These are phyloP conservation scores for Parastagonospora avenae DNA, from an alignment of 2,329 filamentous ascomycete genomes.

Conservation along the genomic window DNA sequence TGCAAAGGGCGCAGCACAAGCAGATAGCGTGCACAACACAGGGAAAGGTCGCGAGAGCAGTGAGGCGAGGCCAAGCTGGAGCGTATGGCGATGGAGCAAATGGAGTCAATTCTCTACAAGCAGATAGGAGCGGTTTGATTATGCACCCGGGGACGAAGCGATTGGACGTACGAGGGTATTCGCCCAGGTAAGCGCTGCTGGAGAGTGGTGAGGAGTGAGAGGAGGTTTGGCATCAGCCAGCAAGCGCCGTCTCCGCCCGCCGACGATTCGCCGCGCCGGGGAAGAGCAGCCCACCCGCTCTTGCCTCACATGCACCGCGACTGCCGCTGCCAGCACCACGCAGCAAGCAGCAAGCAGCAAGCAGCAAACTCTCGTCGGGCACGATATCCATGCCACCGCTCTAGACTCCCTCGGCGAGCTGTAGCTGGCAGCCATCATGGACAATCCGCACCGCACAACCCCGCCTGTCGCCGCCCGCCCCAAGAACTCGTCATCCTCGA, in stretches of 20 bases:
- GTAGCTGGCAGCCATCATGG: slow-evolving; percentile 25
- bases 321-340: slow-evolving; percentile 8
- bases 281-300: slow-evolving; percentile 8
- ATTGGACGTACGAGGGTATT: background rate
- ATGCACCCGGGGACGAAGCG: background rate
- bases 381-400: slow-evolving; percentile 17
- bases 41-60: too few relatives aligned
- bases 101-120: too few relatives aligned
- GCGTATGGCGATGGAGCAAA: too few relatives aligned
- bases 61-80: too few relatives aligned
- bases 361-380: slow-evolving; percentile 16
- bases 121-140: too few relatives aligned
- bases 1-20: too few relatives aligned
- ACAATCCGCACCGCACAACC: slow-evolving; percentile 36
- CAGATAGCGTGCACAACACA: too few relatives aligned
- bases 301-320: slow-evolving; percentile 16
- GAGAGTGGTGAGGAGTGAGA: slow-evolving; percentile 1
- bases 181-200: slow-evolving; percentile 7
- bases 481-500: slow-evolving; percentile 25
- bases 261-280: slow-evolving; percentile 13
- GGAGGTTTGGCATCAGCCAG: background rate
- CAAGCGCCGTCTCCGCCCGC: background rate
- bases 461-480: slow-evolving; percentile 37
- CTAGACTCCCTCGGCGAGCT: background rate
- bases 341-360: slow-evolving; percentile 8